A percentile compares a stretch with the other conserved stretches of the same genome.
Evolutionary conservation across 306 rosid genomes (phyloP).

Genomic region (Rosa chinensis): DNA sequence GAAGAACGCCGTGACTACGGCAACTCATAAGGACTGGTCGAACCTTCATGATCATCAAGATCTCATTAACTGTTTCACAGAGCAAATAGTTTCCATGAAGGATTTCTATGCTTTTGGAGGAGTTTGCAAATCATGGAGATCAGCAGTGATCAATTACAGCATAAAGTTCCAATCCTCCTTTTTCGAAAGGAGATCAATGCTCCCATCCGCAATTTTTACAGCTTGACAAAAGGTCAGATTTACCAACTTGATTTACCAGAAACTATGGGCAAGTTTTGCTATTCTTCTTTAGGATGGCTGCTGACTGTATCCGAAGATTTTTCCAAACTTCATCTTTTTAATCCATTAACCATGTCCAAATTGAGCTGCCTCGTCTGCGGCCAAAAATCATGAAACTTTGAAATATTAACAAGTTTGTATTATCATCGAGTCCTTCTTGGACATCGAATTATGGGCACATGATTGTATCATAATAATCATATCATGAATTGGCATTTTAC

Average conservation of each 20-base stretch:
- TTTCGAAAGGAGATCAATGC: not conserved
- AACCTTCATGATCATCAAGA: not conserved
- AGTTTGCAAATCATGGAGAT: not conserved
- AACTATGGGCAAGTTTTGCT: not conserved
- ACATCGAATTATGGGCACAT: not conserved
- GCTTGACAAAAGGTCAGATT: not conserved
- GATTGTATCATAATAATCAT: not conserved
- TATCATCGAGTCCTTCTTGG: slow-evolving; percentile 3
- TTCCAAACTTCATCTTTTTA: too few species aligned
- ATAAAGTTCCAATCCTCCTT: not conserved
- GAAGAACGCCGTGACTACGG: not conserved
- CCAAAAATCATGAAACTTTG: not conserved
- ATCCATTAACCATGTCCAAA: not conserved
- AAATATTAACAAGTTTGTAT: not conserved
- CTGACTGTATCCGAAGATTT: not conserved
- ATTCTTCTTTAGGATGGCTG: not conserved
- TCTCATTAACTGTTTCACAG: not conserved
- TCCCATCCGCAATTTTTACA: not conserved
- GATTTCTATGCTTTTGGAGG: not conserved
- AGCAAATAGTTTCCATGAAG: not conserved
- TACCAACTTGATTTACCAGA: not conserved
- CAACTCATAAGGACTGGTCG: not conserved
- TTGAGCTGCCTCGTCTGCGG: not conserved
- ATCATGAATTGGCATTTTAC: not conserved
- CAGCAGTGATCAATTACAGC: not conserved